Percentiles rank a stretch among this genome's conserved stretches.
Conservation (phyloP, 2,329 filamentous ascomycete species). For the Colletotrichum zoysiae region DNA sequence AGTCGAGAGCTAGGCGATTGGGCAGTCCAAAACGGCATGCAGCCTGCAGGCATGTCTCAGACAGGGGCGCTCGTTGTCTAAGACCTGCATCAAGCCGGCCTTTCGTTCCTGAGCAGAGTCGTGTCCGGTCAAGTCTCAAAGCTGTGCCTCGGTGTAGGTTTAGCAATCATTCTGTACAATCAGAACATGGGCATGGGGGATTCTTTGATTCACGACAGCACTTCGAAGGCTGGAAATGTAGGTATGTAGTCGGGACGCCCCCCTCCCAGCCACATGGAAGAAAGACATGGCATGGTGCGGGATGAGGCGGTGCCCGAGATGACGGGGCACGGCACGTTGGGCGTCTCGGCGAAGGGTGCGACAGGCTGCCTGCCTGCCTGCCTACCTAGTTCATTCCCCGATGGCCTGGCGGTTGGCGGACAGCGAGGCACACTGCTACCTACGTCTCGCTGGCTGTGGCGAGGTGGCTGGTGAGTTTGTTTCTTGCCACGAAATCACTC, state of each 20-base stretch:
- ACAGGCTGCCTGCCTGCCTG: background rate
- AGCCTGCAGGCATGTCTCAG: conserved; percentile 23
- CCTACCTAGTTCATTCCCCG: too few relatives aligned
- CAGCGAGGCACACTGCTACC: conserved; percentile 18
- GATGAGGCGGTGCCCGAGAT: conserved; percentile 33
- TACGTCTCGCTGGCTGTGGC: conserved; percentile 22
- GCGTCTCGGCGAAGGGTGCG: conserved; percentile 1
- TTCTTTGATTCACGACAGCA: background rate
- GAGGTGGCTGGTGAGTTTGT: conserved; percentile 1
- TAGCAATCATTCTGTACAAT: background rate
- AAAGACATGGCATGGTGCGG: conserved; percentile 2
- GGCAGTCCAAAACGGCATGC: conserved; percentile 9
- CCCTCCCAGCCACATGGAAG: conserved; percentile 12
- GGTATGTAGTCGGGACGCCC: background rate
- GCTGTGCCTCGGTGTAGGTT: background rate
- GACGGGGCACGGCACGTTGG: conserved; percentile 25
- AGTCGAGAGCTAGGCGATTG: conserved; percentile 19
- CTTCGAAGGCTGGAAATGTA: background rate
- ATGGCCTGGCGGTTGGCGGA: conserved; percentile 9
- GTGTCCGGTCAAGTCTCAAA: conserved; percentile 6
- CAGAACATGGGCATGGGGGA: background rate
- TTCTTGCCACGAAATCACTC: background rate
- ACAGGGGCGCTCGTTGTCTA: conserved; percentile 28
- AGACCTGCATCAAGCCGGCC: conserved; percentile 31
- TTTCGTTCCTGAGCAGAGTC: conserved; percentile 27